These are phyloP conservation scores for Leishmania aethiopica DNA, from an alignment of 208 protist species.

Conservation along the genomic window DNA sequence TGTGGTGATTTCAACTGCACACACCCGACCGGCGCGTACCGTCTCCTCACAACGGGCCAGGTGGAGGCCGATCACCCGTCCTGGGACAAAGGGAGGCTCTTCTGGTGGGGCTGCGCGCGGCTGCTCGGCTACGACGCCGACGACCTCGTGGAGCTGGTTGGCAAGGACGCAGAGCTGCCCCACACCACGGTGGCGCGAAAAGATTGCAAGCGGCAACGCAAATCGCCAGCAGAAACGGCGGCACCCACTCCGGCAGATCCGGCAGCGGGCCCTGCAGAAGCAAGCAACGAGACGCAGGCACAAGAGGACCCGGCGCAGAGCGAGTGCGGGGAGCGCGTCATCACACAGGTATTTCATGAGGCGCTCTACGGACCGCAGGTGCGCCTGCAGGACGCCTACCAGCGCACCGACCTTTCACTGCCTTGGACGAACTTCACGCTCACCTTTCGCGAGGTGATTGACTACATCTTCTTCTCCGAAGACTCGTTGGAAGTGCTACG, in stretches of 20 bases:
- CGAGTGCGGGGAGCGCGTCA: constrained; percentile 3
- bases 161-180: constrained; percentile 18
- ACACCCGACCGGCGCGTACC: constrained; percentile 77
- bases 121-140: constrained; percentile 65
- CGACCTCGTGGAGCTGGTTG: constrained; percentile 35
- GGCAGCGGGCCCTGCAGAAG: neutral
- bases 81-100: constrained; percentile 87
- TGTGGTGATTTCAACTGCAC: constrained; percentile 93
- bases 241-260: neutral
- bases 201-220: constrained; percentile 8
- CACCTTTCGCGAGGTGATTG: constrained; percentile 88
- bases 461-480: constrained; percentile 86
- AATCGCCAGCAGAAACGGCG: neutral
- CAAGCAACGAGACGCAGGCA: neutral
- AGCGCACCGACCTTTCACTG: constrained; percentile 52
- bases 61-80: constrained; percentile 66
- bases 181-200: constrained; percentile 15
- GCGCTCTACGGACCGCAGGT: constrained; percentile 43
- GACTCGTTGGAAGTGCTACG: constrained; percentile 62
- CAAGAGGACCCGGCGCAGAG: too few species aligned
- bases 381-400: constrained; percentile 62
- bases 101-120: constrained; percentile 84
- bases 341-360: constrained; percentile 48
- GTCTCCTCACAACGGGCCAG: constrained; percentile 75
- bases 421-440: constrained; percentile 92